phyloP scores from a whole-genome alignment of 106 monocot genomes.

The Gastrodia elata region DNA sequence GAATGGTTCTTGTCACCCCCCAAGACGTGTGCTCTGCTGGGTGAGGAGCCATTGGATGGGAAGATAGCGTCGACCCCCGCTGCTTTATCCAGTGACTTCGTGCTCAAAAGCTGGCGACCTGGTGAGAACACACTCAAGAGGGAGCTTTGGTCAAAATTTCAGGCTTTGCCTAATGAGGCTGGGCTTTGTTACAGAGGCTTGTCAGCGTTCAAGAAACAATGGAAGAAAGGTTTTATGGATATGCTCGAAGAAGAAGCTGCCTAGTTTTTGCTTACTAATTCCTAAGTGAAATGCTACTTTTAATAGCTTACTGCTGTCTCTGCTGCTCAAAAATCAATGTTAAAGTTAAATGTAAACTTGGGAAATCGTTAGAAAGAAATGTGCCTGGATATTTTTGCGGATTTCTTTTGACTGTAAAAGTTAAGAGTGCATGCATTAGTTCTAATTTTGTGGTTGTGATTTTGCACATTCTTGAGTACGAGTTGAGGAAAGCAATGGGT shows the following conservation, averaged over 20 bases:
- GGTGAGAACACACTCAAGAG: conserved; percentile 86
- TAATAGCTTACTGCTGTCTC: too few relatives aligned
- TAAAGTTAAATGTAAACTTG: too few relatives aligned
- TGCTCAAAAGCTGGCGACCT: conserved; percentile 24
- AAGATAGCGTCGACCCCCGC: conserved; percentile 24
- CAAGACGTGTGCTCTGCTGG: conserved; percentile 15
- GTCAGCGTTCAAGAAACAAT: conserved; percentile 28
- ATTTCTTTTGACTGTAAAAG: too few relatives aligned
- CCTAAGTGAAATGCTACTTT: too few relatives aligned
- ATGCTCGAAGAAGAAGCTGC: conserved; percentile 88
- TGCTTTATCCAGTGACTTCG: conserved; percentile 26
- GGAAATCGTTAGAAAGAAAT: too few relatives aligned
- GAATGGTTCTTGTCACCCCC: conserved; percentile 91
- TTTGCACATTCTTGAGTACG: too few relatives aligned
- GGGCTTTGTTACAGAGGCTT: conserved; percentile 27
- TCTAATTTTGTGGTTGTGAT: too few relatives aligned
- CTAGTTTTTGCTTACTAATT: not conserved
- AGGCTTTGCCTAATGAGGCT: conserved; percentile 46
- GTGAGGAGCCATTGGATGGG: conserved; percentile 49
- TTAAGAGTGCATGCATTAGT: too few relatives aligned
- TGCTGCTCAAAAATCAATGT: too few relatives aligned
- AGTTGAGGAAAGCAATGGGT: too few relatives aligned
- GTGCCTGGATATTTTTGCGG: too few relatives aligned
- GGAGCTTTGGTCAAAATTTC: conserved; percentile 85
- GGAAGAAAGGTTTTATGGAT: conserved; percentile 65